Base-by-base conservation (phyloP, 768 basidiomycete species). In the Agrocybe pediades region DNA sequence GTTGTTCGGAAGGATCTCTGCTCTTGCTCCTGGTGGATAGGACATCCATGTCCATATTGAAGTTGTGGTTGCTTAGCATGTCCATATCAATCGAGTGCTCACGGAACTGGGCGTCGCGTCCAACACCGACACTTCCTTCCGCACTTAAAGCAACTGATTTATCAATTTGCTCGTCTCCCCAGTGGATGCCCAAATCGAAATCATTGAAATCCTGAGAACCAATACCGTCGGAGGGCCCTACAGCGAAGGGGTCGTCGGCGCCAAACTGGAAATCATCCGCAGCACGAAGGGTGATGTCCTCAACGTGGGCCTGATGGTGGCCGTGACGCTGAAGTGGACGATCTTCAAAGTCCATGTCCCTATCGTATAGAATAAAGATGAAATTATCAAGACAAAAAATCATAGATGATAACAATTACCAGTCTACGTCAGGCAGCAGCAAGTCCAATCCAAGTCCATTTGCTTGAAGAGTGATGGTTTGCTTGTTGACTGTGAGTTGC, bases 241-340 rank as follows among this genome's bases (percentile, higher is more conserved):
- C 79, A 61, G 89, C 90, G 55, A 90, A 90, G n/a, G 84, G 84
- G 60, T 86, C 87, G 39, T 85, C 82, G 26, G 84, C 65, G 65
- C 85, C 88, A 58, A 86, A 81, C 45, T 83, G 74, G 57, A 88
- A 83, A 64, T 91, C 87, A 53, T 91, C 86, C 1, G 84, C 82
- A 30, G 84, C 85, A 42, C 86, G 83, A 33, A 96, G 88, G 0
- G 93, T 96, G 62, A 96, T 95, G 59, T 96, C 94, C 9, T 90
- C 90, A 49, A 87, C 77, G 53, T 88, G 83, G 11, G 92, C 93
- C 59, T 92, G 87, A 59, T 92, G 90, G 49, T 91, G 86, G 1
- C 90, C 87, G 53, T 86, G 83, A 19, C 79, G 76, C 56, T 79
- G 82, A 46, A 83, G 75, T 20, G 83, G 83, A 21, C 85, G 76